Evolutionary conservation across 495 filamentous ascomycete genomes (phyloP).

Genomic region (Schizothecium vesticola): DNA sequence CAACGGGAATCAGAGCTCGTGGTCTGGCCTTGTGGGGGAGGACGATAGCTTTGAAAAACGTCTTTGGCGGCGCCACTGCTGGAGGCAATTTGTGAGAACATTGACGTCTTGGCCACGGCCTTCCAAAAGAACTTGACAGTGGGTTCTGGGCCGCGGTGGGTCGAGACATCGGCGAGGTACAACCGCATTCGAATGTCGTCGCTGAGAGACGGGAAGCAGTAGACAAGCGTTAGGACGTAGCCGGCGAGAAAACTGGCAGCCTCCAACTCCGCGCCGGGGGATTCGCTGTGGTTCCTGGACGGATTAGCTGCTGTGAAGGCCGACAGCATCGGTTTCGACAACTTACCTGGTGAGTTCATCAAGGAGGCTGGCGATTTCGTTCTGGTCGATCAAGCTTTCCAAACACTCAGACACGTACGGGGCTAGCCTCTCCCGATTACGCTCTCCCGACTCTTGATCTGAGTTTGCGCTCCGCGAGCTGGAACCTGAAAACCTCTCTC

Average conservation of each 20-base stretch:
- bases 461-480: conserved; percentile 7
- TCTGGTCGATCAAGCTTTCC: conserved; percentile 33
- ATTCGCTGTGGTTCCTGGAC: conserved; percentile 23
- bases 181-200: conserved; percentile 97
- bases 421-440: conserved; percentile 17
- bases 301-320: conserved; percentile 14
- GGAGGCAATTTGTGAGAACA: conserved; percentile 60
- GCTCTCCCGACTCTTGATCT: conserved; percentile 9
- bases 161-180: conserved; percentile 69
- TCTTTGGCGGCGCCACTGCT: conserved; percentile 17
- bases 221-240: conserved; percentile 79
- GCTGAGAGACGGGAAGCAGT: conserved; percentile 73
- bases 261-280: conserved; percentile 34
- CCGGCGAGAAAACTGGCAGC: conserved; percentile 74
- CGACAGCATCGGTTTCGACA: conserved; percentile 11
- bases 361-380: conserved; percentile 37
- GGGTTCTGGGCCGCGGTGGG: conserved; percentile 46
- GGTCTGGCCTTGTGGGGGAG: conserved; percentile 14
- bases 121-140: conserved; percentile 89
- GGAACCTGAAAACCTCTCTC: conserved; percentile 12
- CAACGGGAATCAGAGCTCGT: conserved; percentile 21
- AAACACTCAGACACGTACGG: conserved; percentile 30
- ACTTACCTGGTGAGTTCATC: conserved; percentile 37
- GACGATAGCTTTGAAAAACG: conserved; percentile 22
- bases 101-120: conserved; percentile 57